Evolutionary conservation across 768 basidiomycete species (phyloP).

Genomic region (Rhodotorula babjevae): DNA sequence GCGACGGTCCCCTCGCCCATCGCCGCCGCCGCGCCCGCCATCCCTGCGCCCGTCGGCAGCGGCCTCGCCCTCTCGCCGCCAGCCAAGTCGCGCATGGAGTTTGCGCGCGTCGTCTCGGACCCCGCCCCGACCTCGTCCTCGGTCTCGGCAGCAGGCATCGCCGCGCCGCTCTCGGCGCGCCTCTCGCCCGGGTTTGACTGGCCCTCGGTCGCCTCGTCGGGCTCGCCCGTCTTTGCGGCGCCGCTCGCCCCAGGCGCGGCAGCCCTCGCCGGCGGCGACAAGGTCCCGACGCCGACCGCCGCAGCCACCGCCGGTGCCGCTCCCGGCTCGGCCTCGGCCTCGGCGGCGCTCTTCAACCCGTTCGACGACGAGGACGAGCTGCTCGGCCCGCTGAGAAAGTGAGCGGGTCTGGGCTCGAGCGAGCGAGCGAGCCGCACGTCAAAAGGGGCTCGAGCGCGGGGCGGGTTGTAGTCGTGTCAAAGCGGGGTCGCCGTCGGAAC

Average conservation of each 20-base stretch:
- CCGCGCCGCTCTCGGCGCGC: slow-evolving; percentile 19
- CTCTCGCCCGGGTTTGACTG: slow-evolving; percentile 31
- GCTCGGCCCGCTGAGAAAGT: slow-evolving; percentile 22
- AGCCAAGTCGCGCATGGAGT: slow-evolving; percentile 30
- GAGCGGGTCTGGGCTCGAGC: no score
- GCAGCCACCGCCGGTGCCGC: background rate
- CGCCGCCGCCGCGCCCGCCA: background rate
- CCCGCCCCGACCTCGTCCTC: background rate
- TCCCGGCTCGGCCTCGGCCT: no score
- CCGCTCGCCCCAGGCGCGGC: background rate
- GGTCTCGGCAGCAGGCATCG: no score
- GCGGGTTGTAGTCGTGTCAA: no score
- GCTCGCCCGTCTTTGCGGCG: background rate
- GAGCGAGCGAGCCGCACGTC: no score
- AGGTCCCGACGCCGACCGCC: background rate
- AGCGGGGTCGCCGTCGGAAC: no score
- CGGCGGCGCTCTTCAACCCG: slow-evolving; percentile 21
- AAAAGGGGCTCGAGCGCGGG: no score
- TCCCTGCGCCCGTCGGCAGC: slow-evolving; percentile 4
- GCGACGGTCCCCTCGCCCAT: slow-evolving; percentile 10
- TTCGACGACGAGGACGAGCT: slow-evolving; percentile 32
- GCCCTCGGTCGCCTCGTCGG: slow-evolving; percentile 3
- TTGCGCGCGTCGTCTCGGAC: slow-evolving; percentile 2
- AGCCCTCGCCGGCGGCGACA: background rate
- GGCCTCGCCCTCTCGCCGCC: slow-evolving; percentile 17